Conservation (phyloP, 2,329 filamentous ascomycete genomes). For the Verticillium nubilum region DNA sequence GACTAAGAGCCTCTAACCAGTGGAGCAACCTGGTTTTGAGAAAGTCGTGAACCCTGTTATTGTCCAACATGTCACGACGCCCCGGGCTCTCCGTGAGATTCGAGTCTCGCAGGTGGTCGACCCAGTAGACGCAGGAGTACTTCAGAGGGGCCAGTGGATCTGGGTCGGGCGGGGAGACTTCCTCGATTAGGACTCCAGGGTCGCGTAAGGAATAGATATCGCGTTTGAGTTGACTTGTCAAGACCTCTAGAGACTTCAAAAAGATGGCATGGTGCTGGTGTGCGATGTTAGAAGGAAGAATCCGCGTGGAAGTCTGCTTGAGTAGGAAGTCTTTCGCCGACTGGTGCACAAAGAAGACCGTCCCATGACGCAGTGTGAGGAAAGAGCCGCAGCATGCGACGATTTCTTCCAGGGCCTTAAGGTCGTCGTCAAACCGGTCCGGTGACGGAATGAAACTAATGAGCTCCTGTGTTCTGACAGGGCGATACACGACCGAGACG, state of each 20-base stretch:
- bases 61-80: slow-evolving; percentile 15
- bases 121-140: slow-evolving; percentile 18
- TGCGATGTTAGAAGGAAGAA: slow-evolving; percentile 21
- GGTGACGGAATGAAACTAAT: too few relatives aligned
- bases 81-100: slow-evolving; percentile 2
- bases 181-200: slow-evolving; percentile 6
- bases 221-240: slow-evolving; percentile 21
- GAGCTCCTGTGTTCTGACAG: too few relatives aligned
- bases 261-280: slow-evolving; percentile 24
- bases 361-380: slow-evolving; percentile 22
- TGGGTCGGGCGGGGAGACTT: slow-evolving; percentile 7
- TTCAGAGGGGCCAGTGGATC: slow-evolving; percentile 10
- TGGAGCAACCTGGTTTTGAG: slow-evolving; percentile 28
- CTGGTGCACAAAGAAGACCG: slow-evolving; percentile 34
- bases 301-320: slow-evolving; percentile 6
- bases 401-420: slow-evolving; percentile 2
- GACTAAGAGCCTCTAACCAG: slow-evolving; percentile 37
- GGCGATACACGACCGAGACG: too few relatives aligned
- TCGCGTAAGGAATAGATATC: slow-evolving; percentile 25
- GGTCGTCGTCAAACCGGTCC: too few relatives aligned
- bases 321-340: slow-evolving; percentile 36
- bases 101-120: slow-evolving; percentile 11
- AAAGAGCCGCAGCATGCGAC: slow-evolving; percentile 29
- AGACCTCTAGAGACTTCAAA: slow-evolving; percentile 23
- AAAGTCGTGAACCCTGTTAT: slow-evolving; percentile 22